phyloP scores from a whole-genome alignment of 768 basidiomycete species.

The Tricholoma bakamatsutake region DNA sequence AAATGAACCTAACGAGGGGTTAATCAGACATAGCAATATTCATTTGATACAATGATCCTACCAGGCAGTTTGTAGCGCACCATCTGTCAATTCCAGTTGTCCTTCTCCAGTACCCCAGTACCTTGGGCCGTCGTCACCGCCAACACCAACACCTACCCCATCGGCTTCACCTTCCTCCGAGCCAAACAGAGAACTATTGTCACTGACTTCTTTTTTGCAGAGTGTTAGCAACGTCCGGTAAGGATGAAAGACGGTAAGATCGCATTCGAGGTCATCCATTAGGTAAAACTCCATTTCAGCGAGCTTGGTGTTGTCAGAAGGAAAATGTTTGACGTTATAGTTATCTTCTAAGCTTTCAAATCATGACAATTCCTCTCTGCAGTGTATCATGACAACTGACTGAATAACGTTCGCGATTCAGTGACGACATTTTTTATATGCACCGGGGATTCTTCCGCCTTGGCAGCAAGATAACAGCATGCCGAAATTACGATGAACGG shows the following conservation, averaged over 20 bases:
- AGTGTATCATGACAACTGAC: slow-evolving; percentile 29
- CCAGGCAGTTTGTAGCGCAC: slow-evolving; percentile 90
- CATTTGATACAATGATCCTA: slow-evolving; percentile 27
- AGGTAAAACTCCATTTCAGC: slow-evolving; percentile 99
- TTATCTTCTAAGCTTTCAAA: slow-evolving; percentile 40
- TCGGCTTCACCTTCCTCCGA: slow-evolving; percentile 52
- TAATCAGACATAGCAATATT: background rate
- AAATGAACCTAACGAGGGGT: slow-evolving; percentile 64
- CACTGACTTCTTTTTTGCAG: slow-evolving; percentile 52
- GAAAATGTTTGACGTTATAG: slow-evolving; percentile 74
- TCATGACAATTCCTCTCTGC: background rate
- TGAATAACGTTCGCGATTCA: slow-evolving; percentile 76
- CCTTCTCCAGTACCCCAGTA: slow-evolving; percentile 83
- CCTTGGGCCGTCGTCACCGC: slow-evolving; percentile 46
- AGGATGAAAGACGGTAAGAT: slow-evolving; percentile 90
- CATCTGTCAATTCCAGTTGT: slow-evolving; percentile 67
- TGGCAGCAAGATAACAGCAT: slow-evolving; percentile 94
- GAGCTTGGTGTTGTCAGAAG: slow-evolving; percentile 82
- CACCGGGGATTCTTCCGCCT: slow-evolving; percentile 93
- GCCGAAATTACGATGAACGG: slow-evolving; percentile 89
- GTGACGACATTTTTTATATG: slow-evolving; percentile 90
- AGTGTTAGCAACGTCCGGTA: slow-evolving; percentile 84
- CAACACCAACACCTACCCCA: slow-evolving; percentile 44
- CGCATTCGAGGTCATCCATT: slow-evolving; percentile 93
- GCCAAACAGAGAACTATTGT: slow-evolving; percentile 31